These are phyloP conservation scores for Acorus gramineus DNA, from an alignment of 106 monocot genomes.

Conservation along the genomic window DNA sequence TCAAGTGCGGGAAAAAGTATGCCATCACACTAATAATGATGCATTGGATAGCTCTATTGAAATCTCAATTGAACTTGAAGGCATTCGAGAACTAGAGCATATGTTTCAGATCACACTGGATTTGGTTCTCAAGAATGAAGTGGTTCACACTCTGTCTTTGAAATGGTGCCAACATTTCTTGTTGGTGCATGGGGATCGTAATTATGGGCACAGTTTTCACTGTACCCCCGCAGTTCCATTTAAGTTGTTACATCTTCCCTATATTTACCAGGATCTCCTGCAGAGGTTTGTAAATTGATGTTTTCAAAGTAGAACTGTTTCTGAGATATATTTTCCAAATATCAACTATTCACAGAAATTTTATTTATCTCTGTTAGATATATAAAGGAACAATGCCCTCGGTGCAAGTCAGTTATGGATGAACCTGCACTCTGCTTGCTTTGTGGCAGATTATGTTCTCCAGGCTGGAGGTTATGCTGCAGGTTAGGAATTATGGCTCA, in stretches of 20 bases:
- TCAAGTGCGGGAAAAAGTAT: conserved; percentile 28
- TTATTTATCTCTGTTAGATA: conserved; percentile 37
- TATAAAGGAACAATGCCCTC: conserved; percentile 47
- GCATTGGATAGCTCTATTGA: conserved; percentile 9
- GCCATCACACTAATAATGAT: conserved; percentile 11
- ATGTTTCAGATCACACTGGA: conserved; percentile 71
- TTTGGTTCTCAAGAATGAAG: conserved; percentile 38
- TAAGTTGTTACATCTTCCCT: conserved; percentile 64
- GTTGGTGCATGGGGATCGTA: conserved; percentile 30
- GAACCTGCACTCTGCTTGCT: conserved; percentile 83
- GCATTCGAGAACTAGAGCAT: conserved; percentile 53
- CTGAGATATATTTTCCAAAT: too few relatives aligned
- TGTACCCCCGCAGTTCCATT: conserved; percentile 79
- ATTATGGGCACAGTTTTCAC: conserved; percentile 26
- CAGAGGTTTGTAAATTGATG: conserved; percentile 41
- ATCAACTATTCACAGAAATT: not conserved
- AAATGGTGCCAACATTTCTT: conserved; percentile 76
- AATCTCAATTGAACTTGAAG: conserved; percentile 37
- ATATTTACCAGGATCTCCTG: conserved; percentile 73
- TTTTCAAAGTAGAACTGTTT: not conserved
- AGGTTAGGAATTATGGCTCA: conserved; percentile 22
- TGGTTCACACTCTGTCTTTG: conserved; percentile 39
- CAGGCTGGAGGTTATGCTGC: conserved; percentile 63
- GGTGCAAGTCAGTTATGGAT: conserved; percentile 46
- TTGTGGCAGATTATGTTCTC: conserved; percentile 76